phyloP scores from a whole-genome alignment of 805 yeast genomes.

The Saccharomycopsis synnaedendra region DNA sequence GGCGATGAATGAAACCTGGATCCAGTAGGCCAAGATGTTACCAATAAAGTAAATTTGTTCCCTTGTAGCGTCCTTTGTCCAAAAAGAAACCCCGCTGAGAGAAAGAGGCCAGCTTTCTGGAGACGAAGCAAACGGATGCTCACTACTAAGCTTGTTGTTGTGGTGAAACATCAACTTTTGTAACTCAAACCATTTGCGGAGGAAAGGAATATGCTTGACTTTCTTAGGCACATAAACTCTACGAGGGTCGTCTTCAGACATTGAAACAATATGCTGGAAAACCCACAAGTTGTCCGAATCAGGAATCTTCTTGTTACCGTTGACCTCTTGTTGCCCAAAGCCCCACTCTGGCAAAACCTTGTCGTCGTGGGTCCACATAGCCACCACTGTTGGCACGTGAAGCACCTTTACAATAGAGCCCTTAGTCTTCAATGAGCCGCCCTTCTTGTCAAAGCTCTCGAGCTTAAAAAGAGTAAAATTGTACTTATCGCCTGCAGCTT shows the following conservation, averaged over 20 bases:
- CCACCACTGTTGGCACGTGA: slow-evolving; percentile 81
- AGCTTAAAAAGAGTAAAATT: slow-evolving; percentile 73
- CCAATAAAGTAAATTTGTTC: slow-evolving; percentile 86
- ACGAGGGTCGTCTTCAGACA: slow-evolving; percentile 45
- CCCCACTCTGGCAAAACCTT: slow-evolving; percentile 92
- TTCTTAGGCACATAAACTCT: slow-evolving; percentile 51
- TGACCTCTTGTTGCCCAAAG: slow-evolving; percentile 80
- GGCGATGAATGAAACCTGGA: slow-evolving; percentile 55
- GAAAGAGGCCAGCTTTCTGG: slow-evolving; percentile 91
- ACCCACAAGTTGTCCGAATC: slow-evolving; percentile 67
- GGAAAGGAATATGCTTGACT: slow-evolving; percentile 55
- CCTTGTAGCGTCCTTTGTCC: slow-evolving; percentile 56
- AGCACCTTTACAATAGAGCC: slow-evolving; percentile 58
- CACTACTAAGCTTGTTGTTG: slow-evolving; percentile 75
- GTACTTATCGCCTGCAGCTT: slow-evolving; percentile 40
- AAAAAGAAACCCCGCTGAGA: slow-evolving; percentile 86
- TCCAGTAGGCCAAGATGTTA: slow-evolving; percentile 85
- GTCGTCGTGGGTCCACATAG: slow-evolving; percentile 89
- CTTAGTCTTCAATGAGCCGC: slow-evolving; percentile 51
- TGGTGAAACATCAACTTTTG: slow-evolving; percentile 86
- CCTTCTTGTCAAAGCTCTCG: slow-evolving; percentile 45
- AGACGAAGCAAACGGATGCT: slow-evolving; percentile 91
- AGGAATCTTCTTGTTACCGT: slow-evolving; percentile 77
- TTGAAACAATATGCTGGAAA: slow-evolving; percentile 55
- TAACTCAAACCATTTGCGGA: slow-evolving; percentile 80